These are phyloP conservation scores for Chenopodium quinoa DNA, from an alignment of 148 eudicot species.

Conservation along the genomic window DNA sequence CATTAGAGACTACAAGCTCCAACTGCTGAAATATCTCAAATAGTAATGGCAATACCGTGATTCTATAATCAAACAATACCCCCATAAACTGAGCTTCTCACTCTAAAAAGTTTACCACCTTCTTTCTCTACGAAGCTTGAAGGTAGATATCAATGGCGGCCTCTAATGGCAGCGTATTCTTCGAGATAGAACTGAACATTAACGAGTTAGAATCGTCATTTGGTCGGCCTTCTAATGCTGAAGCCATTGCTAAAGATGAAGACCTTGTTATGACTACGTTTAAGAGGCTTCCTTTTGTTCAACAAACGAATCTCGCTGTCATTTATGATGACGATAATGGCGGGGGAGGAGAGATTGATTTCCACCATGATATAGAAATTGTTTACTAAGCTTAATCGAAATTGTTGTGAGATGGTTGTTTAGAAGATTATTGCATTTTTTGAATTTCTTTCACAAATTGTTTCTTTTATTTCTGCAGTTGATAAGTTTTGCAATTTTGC, in stretches of 20 bases:
- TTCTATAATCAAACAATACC: no score
- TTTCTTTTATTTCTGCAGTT: no score
- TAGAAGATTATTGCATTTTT: conserved; percentile 8
- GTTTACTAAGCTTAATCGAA: conserved; percentile 61
- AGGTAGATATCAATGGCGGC: conserved; percentile 10
- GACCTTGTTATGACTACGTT: conserved; percentile 76
- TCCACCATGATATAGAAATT: neutral
- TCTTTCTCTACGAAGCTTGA: no score
- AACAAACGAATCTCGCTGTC: conserved; percentile 49
- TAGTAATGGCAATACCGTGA: no score
- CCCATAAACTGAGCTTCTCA: no score
- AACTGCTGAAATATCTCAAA: no score
- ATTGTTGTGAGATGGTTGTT: conserved; percentile 57
- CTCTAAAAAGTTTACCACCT: no score
- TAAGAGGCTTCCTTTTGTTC: conserved; percentile 57
- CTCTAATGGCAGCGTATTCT: conserved; percentile 56
- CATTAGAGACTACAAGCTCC: no score
- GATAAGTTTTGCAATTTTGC: neutral
- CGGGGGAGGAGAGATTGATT: conserved; percentile 16
- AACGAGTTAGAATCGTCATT: conserved; percentile 35
- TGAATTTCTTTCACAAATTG: no score
- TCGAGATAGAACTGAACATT: conserved; percentile 39
- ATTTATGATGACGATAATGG: conserved; percentile 28
- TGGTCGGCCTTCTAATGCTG: conserved; percentile 56
- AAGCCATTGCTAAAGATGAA: conserved; percentile 54